Conservation (phyloP, 805 yeast genomes). For the Suhomyces pyralidae region DNA sequence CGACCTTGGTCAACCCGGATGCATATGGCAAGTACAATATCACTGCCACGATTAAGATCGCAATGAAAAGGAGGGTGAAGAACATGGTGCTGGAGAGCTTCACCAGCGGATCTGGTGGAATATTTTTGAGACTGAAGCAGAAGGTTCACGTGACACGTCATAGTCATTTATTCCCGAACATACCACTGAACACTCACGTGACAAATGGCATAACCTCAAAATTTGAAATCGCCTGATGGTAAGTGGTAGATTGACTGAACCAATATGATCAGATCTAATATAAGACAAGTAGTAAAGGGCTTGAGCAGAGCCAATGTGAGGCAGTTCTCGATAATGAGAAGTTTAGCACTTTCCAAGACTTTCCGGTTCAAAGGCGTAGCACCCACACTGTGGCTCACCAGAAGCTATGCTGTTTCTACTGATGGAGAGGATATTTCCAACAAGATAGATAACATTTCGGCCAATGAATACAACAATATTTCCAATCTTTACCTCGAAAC, state of each 20-base stretch:
- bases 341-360: background rate
- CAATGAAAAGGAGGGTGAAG: slow-evolving; percentile 34
- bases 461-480: slow-evolving; percentile 55
- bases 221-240: background rate
- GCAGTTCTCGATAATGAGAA: background rate
- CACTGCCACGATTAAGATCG: slow-evolving; percentile 41
- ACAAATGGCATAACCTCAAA: background rate
- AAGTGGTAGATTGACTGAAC: background rate
- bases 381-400: slow-evolving; percentile 1
- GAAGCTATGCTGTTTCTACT: slow-evolving; percentile 34
- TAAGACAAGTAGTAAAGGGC: background rate
- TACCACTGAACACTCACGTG: background rate
- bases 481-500: slow-evolving; percentile 71
- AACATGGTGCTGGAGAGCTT: slow-evolving; percentile 23
- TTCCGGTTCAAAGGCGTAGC: background rate
- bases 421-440: slow-evolving; percentile 53
- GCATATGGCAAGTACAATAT: slow-evolving; percentile 46
- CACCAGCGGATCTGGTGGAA: background rate
- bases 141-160: background rate
- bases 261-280: background rate
- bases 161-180: too few relatives aligned
- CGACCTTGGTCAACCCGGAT: slow-evolving; percentile 47
- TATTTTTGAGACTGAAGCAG: background rate
- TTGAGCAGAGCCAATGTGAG: background rate
- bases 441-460: slow-evolving; percentile 47